These are phyloP conservation scores for Suillus ampliporus DNA, from an alignment of 768 basidiomycete species.

Conservation along the genomic window DNA sequence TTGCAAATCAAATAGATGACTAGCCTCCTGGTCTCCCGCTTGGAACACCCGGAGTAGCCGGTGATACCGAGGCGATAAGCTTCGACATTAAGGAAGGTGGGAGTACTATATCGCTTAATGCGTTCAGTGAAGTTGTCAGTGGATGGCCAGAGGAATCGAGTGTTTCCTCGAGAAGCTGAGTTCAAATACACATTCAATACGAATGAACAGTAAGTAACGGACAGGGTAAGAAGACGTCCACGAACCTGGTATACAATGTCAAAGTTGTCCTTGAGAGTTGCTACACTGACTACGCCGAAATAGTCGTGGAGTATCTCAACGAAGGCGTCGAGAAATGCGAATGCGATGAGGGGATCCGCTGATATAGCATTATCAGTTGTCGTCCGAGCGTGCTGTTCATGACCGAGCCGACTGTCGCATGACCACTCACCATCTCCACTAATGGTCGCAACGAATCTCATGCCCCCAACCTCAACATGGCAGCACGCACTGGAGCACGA, in stretches of 20 bases:
- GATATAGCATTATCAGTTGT: background rate
- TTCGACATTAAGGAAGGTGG: conserved; percentile 88
- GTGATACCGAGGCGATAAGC: conserved; percentile 49
- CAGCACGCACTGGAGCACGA: conserved; percentile 74
- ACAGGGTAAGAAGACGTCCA: background rate
- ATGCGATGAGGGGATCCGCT: conserved; percentile 92
- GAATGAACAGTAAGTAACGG: background rate
- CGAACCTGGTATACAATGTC: conserved; percentile 93
- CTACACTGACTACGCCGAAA: conserved; percentile 82
- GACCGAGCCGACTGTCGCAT: background rate
- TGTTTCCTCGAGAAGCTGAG: conserved; percentile 91
- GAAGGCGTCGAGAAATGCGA: conserved; percentile 88
- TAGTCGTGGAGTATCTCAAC: conserved; percentile 85
- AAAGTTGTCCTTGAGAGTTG: conserved; percentile 87
- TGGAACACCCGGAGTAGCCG: conserved; percentile 29
- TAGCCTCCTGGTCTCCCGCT: conserved; percentile 35
- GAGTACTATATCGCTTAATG: conserved; percentile 91
- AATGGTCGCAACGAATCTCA: conserved; percentile 80
- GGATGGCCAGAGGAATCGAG: conserved; percentile 92
- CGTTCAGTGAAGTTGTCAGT: conserved; percentile 87
- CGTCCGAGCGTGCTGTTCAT: background rate
- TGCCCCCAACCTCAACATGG: conserved; percentile 76
- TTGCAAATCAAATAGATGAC: background rate
- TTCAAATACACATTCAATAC: background rate
- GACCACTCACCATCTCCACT: conserved; percentile 79